Evolutionary conservation across 495 filamentous ascomycete species (phyloP), one percentile per base, ranked within the genome.

Genomic region (Margaritispora aquatica): DNA sequence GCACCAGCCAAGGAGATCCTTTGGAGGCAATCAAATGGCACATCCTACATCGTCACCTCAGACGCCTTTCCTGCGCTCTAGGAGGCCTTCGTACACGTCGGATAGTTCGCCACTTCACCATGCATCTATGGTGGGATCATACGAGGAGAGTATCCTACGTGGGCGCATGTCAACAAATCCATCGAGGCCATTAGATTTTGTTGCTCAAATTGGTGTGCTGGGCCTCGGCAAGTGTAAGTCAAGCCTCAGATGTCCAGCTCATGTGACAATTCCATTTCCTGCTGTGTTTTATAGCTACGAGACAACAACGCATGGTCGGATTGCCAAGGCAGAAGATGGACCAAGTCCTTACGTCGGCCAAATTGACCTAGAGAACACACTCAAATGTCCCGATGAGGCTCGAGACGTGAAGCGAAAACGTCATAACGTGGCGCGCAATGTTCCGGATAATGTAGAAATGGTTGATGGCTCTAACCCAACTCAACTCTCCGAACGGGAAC

Each of bases 81-180:
- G 90, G 54, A 76, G 88, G 36, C 87, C 87, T 0, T 96, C 92
- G 0, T 77, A 87, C 57, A 78, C 83, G 36, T 87, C 88, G 1
- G 92, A 97, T 20, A 71, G 76, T 17, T 89, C 90, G 15, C 81
- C 89, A 1, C 77, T 92, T 21, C 87, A 90, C 26, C 89, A 92
- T 74, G 93, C 93, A 23, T 89, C 92, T 2, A 92, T 98, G 87
- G 94, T 98, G 19, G 94, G 94, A 0, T 97, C 94, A 2, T 98
- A 96, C 65, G 94, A 98, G 70, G 94, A 98, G 71, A 96, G 90
- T 2, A 97, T 98, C 52, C 75, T 98, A 2, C 84, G 90, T 22
- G 94, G 94, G 26, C 83, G 95, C 55, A 98, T 98, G 94, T 97
- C 95, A 44, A 97, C 92, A 13, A 94, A 86, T 9, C 95, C 94